Conservation (phyloP, 2,329 filamentous ascomycete species). For the Pyricularia grisea region DNA sequence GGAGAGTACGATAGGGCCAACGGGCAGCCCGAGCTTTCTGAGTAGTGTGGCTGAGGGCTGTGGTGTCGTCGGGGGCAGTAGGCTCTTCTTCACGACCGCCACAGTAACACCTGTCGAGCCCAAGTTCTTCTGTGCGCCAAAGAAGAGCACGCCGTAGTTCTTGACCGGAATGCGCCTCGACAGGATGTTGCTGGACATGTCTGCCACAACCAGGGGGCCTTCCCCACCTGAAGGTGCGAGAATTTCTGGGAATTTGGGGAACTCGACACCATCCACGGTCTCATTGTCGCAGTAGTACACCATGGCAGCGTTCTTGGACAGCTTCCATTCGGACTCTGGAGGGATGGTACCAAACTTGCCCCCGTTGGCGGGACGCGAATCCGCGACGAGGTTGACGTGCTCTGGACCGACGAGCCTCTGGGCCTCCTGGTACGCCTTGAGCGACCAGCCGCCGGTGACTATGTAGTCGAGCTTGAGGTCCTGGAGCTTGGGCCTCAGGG, state of each 20-base stretch:
- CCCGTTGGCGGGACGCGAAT: constrained; percentile 36
- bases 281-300: constrained; percentile 94
- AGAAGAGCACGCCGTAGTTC: constrained; percentile 81
- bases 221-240: constrained; percentile 53
- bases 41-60: constrained; percentile 62
- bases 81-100: constrained; percentile 70
- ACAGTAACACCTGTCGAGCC: constrained; percentile 81
- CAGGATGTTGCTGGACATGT: constrained; percentile 93
- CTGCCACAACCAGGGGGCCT: constrained; percentile 71
- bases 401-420: constrained; percentile 66
- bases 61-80: constrained; percentile 51
- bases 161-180: constrained; percentile 66
- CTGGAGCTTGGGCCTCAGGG: constrained; percentile 33
- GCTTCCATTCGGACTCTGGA: constrained; percentile 64
- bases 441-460: constrained; percentile 82
- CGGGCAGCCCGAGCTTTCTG: constrained; percentile 63
- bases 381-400: constrained; percentile 62
- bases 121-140: constrained; percentile 91
- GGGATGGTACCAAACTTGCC: constrained; percentile 86
- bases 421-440: constrained; percentile 82
- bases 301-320: constrained; percentile 59
- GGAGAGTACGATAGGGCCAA: constrained; percentile 70
- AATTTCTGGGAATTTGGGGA: constrained; percentile 59
- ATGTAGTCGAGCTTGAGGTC: constrained; percentile 78
- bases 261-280: constrained; percentile 90